Base-by-base conservation (phyloP, 805 yeast species). In the Candida pini region DNA sequence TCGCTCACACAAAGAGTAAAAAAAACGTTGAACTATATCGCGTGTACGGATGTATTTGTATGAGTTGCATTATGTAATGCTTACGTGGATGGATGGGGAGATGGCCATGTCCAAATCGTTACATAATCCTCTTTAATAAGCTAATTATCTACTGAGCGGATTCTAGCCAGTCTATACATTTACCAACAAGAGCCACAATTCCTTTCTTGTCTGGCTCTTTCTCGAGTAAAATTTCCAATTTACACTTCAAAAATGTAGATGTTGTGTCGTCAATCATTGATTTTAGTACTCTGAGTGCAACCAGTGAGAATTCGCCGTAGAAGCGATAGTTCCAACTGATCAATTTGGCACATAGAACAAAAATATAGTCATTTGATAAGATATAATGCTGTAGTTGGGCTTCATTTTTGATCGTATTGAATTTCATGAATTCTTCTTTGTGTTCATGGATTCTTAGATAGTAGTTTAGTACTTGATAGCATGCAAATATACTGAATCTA, bases 311-410 rank as follows among this genome's bases (percentile, higher is more conserved):
- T 40, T 68, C 76, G 45, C 72, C 78, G 49, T 81, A 81, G 71
- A 80, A 83, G 29, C 89, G 63, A 24, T 71, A 57, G 39, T 77
- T 71, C 71, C 82, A 83, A 36, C 84, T 71, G 16, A 78, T 61
- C 20, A 72, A 57, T 42, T 71, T 70, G 39, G 74, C 61, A 23
- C 77, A 48, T 4, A 69, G 39, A 19, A 62, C 63, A 10, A 74
- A 44, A 8, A 73, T 45, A 21, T 58, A 55, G 30, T 71, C 75
- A 12, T 42, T 34, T n/a, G 52, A 47, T 9, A 55, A 35, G 10
- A 26, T 36, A 31, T 47, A 48, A 17, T 34, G 36, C 2, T 17
- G 9, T 6, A 31, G 16, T 22, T 24, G 25, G 2, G 19, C 12
- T 10, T 41, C 39, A 6, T 39, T 41, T 37, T 36, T 30, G 25